Conservation (phyloP, 2,329 filamentous ascomycete species). For the Tolypocladium amazonense region DNA sequence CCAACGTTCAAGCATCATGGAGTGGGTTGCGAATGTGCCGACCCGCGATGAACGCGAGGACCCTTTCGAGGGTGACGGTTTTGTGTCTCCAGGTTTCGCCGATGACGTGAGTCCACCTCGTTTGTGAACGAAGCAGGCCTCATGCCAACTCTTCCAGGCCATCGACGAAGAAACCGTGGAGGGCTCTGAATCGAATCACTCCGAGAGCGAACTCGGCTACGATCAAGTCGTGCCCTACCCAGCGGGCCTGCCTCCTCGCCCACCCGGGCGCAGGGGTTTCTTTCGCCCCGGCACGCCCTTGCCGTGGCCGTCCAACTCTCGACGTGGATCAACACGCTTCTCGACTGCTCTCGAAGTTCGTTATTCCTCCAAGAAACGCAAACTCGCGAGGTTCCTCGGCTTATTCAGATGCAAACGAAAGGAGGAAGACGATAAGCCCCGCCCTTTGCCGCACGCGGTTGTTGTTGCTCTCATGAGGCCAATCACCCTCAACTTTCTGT, state of each 20-base stretch:
- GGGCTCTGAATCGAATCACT: neutral
- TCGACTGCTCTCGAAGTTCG: slow-evolving; percentile 10
- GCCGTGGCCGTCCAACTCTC: slow-evolving; percentile 9
- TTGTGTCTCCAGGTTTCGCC: slow-evolving; percentile 10
- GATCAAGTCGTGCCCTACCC: slow-evolving; percentile 10
- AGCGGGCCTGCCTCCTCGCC: neutral
- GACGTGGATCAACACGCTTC: neutral
- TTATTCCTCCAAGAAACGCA: neutral
- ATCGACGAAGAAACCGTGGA: neutral
- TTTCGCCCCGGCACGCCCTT: slow-evolving; percentile 15
- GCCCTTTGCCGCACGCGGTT: slow-evolving; percentile 3
- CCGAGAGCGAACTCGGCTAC: neutral
- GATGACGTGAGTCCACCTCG: neutral
- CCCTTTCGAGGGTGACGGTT: slow-evolving; percentile 23
- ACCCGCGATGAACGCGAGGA: slow-evolving; percentile 22
- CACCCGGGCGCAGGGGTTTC: slow-evolving; percentile 13
- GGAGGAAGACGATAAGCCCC: slow-evolving; percentile 5
- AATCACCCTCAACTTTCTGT: slow-evolving; percentile 22
- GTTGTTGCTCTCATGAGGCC: slow-evolving; percentile 6
- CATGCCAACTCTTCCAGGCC: neutral
- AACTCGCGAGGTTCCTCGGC: slow-evolving; percentile 6
- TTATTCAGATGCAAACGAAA: slow-evolving; percentile 18
- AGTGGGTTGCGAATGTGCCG: slow-evolving; percentile 24
- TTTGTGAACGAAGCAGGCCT: neutral
- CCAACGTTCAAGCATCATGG: slow-evolving; percentile 1